A percentile compares a stretch with the other conserved stretches of the same genome.
Evolutionary conservation across 257 asterid species (phyloP).

Genomic region (Euphrasia confusa): DNA sequence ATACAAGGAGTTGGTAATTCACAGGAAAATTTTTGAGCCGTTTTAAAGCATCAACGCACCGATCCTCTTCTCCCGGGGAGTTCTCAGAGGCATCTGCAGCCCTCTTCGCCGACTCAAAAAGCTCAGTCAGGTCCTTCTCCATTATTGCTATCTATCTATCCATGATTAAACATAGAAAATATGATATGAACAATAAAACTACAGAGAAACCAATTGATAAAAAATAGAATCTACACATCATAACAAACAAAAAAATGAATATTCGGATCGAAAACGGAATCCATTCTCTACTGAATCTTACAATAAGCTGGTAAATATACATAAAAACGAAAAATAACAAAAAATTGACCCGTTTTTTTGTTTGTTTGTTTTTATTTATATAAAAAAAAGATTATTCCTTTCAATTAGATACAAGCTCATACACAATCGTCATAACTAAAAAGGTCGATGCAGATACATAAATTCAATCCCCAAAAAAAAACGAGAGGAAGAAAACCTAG

Average conservation of each 20-base stretch:
- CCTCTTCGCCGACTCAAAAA: slow-evolving; percentile 70
- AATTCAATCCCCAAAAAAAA: slow-evolving; percentile 6
- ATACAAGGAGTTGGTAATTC: slow-evolving; percentile 77
- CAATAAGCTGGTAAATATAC: neutral
- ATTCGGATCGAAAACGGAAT: neutral
- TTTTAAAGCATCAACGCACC: slow-evolving; percentile 60
- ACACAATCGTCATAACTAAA: neutral
- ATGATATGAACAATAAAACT: slow-evolving; percentile 2
- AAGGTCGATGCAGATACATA: neutral
- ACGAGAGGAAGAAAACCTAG: neutral
- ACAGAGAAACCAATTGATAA: neutral
- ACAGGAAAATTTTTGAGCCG: slow-evolving; percentile 76
- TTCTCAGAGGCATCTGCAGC: slow-evolving; percentile 68
- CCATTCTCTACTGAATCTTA: neutral
- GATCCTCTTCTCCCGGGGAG: slow-evolving; percentile 57
- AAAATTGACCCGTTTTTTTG: slow-evolving; percentile 4
- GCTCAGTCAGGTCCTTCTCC: slow-evolving; percentile 83
- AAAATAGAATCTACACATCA: slow-evolving; percentile 1
- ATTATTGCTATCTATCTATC: slow-evolving; percentile 30
- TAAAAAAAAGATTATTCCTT: slow-evolving; percentile 14
- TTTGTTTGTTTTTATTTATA: no score
- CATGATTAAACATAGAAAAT: slow-evolving; percentile 2
- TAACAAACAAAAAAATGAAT: neutral
- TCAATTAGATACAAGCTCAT: slow-evolving; percentile 10
- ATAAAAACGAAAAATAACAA: neutral